Conservation (phyloP, 805 yeast species). For the Dipodascus albidus region DNA sequence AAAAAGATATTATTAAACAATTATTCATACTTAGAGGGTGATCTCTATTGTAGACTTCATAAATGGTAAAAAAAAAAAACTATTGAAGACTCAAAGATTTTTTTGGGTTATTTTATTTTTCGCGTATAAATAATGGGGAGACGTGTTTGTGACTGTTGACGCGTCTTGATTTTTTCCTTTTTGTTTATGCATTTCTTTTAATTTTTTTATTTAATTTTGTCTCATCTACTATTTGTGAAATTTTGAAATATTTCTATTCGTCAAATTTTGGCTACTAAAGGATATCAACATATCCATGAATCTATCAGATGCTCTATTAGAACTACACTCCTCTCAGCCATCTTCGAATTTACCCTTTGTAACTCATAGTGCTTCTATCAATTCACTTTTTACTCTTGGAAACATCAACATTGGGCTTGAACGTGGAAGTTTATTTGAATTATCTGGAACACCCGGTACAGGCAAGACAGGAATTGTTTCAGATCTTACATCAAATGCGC, state of each 20-base stretch:
- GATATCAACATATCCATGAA: background rate
- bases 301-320: background rate
- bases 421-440: slow-evolving; percentile 14
- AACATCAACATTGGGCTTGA: slow-evolving; percentile 3
- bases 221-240: no score
- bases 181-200: no score
- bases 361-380: background rate
- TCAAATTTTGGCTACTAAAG: no score
- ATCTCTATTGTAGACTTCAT: no score
- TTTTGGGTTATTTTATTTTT: no score
- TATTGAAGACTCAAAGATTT: no score
- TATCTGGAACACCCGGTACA: slow-evolving; percentile 21
- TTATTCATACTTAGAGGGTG: no score
- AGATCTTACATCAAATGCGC: slow-evolving; percentile 11
- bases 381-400: background rate
- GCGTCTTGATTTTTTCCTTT: background rate
- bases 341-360: background rate
- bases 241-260: no score
- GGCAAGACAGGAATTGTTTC: slow-evolving; percentile 20
- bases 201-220: no score
- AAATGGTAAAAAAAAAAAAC: no score
- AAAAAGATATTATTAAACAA: background rate
- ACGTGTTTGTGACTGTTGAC: background rate
- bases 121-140: no score
- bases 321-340: background rate